Conservation (phyloP, 306 rosid genomes). For the Prunus mongolica region DNA sequence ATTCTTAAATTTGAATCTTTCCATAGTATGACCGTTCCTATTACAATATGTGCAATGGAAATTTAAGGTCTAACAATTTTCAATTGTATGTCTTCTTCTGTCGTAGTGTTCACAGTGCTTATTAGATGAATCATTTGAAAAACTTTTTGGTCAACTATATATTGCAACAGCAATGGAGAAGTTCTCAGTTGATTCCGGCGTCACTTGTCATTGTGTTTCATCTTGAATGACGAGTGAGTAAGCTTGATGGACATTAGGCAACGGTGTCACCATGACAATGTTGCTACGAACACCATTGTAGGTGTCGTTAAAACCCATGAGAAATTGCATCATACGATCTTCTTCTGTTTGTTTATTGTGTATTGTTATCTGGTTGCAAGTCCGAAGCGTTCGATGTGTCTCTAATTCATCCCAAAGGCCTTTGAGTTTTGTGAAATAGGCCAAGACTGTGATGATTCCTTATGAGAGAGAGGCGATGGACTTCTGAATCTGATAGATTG, state of each 20-base stretch:
- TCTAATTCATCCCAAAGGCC: too few relatives aligned
- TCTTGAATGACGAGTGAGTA: not conserved
- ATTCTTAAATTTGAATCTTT: not conserved
- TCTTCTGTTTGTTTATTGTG: too few relatives aligned
- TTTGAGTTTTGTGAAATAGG: too few relatives aligned
- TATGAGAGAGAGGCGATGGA: too few relatives aligned
- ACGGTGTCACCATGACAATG: constrained; percentile 25
- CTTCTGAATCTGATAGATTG: too few relatives aligned
- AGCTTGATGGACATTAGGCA: not conserved
- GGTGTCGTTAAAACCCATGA: too few relatives aligned
- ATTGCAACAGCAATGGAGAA: not conserved
- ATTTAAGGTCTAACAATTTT: not conserved
- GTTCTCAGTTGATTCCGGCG: not conserved
- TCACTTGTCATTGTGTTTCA: not conserved
- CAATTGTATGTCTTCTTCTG: not conserved
- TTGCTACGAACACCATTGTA: not conserved
- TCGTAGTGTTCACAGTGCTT: not conserved
- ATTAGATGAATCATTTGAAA: not conserved
- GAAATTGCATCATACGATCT: too few relatives aligned
- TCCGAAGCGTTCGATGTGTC: too few relatives aligned
- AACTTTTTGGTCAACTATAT: not conserved
- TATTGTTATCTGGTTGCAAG: too few relatives aligned
- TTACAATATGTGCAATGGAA: not conserved
- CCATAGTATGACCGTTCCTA: not conserved
- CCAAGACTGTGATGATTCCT: too few relatives aligned